phyloP scores from a whole-genome alignment of 441 rosid species.

The Francoa sonchifolia region DNA sequence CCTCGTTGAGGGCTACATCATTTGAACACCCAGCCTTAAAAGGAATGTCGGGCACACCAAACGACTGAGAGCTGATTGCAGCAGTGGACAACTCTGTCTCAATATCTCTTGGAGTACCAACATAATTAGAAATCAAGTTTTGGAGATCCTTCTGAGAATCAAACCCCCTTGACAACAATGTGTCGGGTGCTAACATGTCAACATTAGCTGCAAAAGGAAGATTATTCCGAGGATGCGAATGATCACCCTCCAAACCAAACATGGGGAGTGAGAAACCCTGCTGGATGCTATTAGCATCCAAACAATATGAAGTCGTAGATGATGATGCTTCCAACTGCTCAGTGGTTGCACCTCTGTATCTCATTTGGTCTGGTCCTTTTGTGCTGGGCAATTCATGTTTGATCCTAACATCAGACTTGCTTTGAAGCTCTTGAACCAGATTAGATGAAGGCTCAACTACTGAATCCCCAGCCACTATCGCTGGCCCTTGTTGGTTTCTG shows the following conservation, averaged over 20 bases:
- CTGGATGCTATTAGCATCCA: slow-evolving; percentile 61
- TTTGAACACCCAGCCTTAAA: slow-evolving; percentile 66
- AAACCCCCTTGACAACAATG: slow-evolving; percentile 58
- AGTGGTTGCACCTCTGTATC: slow-evolving; percentile 47
- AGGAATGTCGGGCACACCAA: slow-evolving; percentile 69
- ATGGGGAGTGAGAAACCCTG: slow-evolving; percentile 56
- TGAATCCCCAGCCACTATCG: slow-evolving; percentile 38
- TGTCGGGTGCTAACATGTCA: slow-evolving; percentile 61
- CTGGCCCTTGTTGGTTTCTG: slow-evolving; percentile 56
- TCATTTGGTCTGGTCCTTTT: slow-evolving; percentile 45
- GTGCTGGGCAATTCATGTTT: slow-evolving; percentile 46
- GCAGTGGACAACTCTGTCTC: slow-evolving; percentile 91
- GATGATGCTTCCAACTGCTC: slow-evolving; percentile 88
- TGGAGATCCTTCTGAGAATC: slow-evolving; percentile 93
- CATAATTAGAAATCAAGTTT: slow-evolving; percentile 73
- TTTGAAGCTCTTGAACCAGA: slow-evolving; percentile 55
- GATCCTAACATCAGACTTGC: slow-evolving; percentile 45
- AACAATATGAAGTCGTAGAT: slow-evolving; percentile 88
- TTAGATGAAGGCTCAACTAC: slow-evolving; percentile 40
- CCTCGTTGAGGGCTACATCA: slow-evolving; percentile 57
- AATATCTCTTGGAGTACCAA: slow-evolving; percentile 62
- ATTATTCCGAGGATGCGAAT: slow-evolving; percentile 43
- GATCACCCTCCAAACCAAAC: slow-evolving; percentile 72
- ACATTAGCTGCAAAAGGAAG: slow-evolving; percentile 53
- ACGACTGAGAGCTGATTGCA: slow-evolving; percentile 79